Evolutionary conservation across 352 stramenopile species (phyloP).

Genomic region (Phytophthora nicotianae): DNA sequence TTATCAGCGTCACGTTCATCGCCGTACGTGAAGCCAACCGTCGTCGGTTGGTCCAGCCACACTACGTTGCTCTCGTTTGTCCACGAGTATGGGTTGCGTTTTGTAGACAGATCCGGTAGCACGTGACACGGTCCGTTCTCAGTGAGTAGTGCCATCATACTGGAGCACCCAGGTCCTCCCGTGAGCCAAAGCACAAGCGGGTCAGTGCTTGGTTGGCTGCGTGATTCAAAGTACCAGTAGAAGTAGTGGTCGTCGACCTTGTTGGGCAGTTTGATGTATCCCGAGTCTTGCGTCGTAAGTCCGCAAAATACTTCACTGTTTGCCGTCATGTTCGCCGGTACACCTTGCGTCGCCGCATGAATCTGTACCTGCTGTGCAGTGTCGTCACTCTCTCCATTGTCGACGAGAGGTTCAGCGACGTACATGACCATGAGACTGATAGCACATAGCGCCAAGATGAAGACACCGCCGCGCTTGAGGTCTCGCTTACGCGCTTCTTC

Average conservation of each 20-base stretch:
- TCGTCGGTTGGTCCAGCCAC: constrained; percentile 71
- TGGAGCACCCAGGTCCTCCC: constrained; percentile 63
- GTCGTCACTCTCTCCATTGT: constrained; percentile 10
- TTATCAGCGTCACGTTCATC: constrained; percentile 40
- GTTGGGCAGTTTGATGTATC: constrained; percentile 67
- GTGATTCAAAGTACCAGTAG: constrained; percentile 78
- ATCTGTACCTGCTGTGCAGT: constrained; percentile 24
- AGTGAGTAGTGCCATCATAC: constrained; percentile 60
- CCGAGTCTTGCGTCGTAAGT: constrained; percentile 50
- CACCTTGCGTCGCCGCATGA: constrained; percentile 23
- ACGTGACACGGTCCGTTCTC: constrained; percentile 78
- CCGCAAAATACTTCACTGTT: constrained; percentile 48
- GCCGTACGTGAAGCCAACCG: constrained; percentile 64
- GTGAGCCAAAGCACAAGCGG: constrained; percentile 73
- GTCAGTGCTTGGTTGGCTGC: constrained; percentile 46
- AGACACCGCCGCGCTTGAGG: constrained; percentile 30
- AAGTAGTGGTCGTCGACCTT: constrained; percentile 76
- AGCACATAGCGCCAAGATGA: constrained; percentile 27
- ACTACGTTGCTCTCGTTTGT: constrained; percentile 74
- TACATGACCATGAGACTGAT: constrained; percentile 31
- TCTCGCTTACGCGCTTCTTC: constrained; percentile 31
- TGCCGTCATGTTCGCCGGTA: constrained; percentile 16
- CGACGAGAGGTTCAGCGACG: constrained; percentile 20
- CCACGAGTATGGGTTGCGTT: constrained; percentile 67
- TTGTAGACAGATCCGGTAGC: constrained; percentile 50